phyloP scores from a whole-genome alignment of 1,139 yeast species.

The Komagataea norvegica region DNA sequence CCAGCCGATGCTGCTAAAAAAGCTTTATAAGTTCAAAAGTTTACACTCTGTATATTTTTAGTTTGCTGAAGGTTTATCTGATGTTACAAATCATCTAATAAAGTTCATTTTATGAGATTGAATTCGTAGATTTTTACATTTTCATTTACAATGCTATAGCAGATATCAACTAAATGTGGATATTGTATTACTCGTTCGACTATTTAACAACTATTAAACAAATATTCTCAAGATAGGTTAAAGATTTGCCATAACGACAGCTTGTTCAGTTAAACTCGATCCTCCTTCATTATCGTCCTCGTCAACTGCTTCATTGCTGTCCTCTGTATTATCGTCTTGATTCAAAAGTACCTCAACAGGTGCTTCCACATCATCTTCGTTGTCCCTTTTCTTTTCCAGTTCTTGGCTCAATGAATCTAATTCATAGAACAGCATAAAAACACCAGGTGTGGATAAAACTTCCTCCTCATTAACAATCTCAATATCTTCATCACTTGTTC shows the following conservation, averaged over 20 bases:
- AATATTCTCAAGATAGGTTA: not conserved
- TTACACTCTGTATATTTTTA: conserved; percentile 18
- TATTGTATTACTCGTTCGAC: not conserved
- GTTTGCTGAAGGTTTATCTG: conserved; percentile 3
- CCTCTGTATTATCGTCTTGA: not conserved
- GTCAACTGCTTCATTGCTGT: not conserved
- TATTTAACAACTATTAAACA: not conserved
- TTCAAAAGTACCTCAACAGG: conserved; percentile 7
- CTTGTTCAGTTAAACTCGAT: conserved; percentile 6
- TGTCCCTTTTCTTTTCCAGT: conserved; percentile 26
- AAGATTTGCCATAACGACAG: conserved; percentile 15
- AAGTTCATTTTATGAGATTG: conserved; percentile 5
- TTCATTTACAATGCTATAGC: not conserved
- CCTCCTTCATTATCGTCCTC: conserved; percentile 4
- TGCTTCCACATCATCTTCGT: conserved; percentile 13
- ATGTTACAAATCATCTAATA: conserved; percentile 3
- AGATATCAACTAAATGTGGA: not conserved
- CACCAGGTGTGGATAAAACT: conserved; percentile 78
- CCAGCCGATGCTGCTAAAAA: conserved; percentile 98
- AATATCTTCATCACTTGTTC: conserved; percentile 86
- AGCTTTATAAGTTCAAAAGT: conserved; percentile 45
- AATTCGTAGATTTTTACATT: conserved; percentile 1
- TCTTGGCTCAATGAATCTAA: conserved; percentile 40
- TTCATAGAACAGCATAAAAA: conserved; percentile 90
- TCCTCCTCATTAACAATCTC: conserved; percentile 74